Evolutionary conservation across 495 filamentous ascomycete species (phyloP).

Genomic region (Talaromyces liani): DNA sequence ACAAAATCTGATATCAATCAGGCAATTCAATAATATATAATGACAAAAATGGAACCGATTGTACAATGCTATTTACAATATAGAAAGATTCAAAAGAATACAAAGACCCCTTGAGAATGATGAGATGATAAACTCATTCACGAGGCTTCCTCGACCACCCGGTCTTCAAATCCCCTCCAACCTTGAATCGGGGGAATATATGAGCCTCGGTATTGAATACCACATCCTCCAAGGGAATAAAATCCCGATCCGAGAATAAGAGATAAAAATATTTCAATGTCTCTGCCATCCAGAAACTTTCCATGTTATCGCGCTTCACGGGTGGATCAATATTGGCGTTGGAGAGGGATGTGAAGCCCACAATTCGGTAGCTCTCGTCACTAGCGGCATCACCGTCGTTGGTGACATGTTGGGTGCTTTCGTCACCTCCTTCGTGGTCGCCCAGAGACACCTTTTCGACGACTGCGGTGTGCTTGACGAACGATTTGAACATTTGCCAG

Average conservation of each 20-base stretch:
- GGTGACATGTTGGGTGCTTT: slow-evolving; percentile 3
- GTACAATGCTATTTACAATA: neutral
- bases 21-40: neutral
- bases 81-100: neutral
- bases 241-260: slow-evolving; percentile 76
- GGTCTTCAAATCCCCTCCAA: slow-evolving; percentile 69
- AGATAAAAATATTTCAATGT: slow-evolving; percentile 98
- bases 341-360: slow-evolving; percentile 72
- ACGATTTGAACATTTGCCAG: slow-evolving; percentile 95
- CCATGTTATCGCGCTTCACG: slow-evolving; percentile 69
- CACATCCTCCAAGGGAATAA: slow-evolving; percentile 75
- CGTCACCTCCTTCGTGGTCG: slow-evolving; percentile 6
- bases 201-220: slow-evolving; percentile 98
- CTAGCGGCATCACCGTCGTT: slow-evolving; percentile 25
- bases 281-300: slow-evolving; percentile 96
- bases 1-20: neutral
- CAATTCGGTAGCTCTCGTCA: slow-evolving; percentile 17
- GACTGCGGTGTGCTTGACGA: slow-evolving; percentile 74
- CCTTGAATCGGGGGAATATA: slow-evolving; percentile 77
- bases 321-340: slow-evolving; percentile 68
- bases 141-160: slow-evolving; percentile 76
- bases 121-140: neutral
- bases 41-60: neutral
- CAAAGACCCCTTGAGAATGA: neutral
- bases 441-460: slow-evolving; percentile 39